Evolutionary conservation across 495 filamentous ascomycete species (phyloP).

Genomic region (Beverwykella pulmonaria): DNA sequence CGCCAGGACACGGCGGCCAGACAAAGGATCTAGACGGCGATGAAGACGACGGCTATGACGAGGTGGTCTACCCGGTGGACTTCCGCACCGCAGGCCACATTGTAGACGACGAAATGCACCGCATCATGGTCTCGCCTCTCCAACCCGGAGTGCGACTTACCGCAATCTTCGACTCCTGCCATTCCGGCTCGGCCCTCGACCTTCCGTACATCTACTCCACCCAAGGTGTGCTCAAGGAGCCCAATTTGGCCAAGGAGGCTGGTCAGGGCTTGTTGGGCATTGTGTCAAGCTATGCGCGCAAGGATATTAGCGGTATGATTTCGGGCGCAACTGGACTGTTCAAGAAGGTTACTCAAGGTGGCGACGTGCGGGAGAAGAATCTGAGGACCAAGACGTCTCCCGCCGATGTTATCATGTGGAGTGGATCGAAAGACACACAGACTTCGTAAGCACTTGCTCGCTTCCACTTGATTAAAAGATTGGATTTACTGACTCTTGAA

Average conservation of each 20-base stretch:
- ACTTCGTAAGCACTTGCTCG: slow-evolving; percentile 70
- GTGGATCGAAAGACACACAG: slow-evolving; percentile 93
- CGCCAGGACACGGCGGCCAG: slow-evolving; percentile 86
- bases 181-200: slow-evolving; percentile 94
- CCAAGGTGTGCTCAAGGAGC: slow-evolving; percentile 90
- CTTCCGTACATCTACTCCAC: slow-evolving; percentile 98
- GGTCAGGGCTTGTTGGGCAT: slow-evolving; percentile 89
- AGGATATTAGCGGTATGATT: slow-evolving; percentile 83
- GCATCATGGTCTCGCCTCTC: slow-evolving; percentile 88
- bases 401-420: slow-evolving; percentile 97
- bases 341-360: slow-evolving; percentile 87
- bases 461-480: background rate
- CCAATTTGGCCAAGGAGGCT: slow-evolving; percentile 96
- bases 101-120: slow-evolving; percentile 97
- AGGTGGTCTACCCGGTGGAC: slow-evolving; percentile 97
- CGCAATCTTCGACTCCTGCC: slow-evolving; percentile 99
- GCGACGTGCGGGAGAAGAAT: slow-evolving; percentile 76
- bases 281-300: slow-evolving; percentile 85
- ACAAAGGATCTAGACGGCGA: slow-evolving; percentile 95
- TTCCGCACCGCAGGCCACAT: slow-evolving; percentile 90
- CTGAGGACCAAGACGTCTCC: slow-evolving; percentile 89
- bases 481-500: slow-evolving; percentile 18
- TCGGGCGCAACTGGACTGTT: slow-evolving; percentile 81
- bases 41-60: slow-evolving; percentile 93
- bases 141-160: slow-evolving; percentile 85